These are phyloP conservation scores for Solanum dulcamara DNA, from an alignment of 257 asterid genomes.

Conservation along the genomic window DNA sequence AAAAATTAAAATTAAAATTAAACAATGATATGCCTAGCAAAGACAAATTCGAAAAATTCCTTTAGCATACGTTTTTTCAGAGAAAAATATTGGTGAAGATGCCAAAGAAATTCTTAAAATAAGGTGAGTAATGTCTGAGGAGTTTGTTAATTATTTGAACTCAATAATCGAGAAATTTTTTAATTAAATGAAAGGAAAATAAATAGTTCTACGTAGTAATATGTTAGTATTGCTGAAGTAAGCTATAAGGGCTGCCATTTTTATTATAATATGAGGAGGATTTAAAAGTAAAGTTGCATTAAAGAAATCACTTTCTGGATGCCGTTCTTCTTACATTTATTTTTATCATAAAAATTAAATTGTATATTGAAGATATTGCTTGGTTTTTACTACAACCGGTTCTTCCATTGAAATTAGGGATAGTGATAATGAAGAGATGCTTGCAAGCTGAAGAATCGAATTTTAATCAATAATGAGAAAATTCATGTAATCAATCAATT, in stretches of 20 bases:
- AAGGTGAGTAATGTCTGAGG: background rate
- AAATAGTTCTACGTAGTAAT: background rate
- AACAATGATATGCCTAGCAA: background rate
- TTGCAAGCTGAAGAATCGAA: too few species aligned
- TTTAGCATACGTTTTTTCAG: background rate
- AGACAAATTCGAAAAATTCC: background rate
- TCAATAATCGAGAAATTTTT: background rate
- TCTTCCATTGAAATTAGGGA: background rate
- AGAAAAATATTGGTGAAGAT: background rate
- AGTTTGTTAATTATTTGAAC: background rate
- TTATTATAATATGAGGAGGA: background rate
- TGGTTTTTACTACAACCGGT: background rate
- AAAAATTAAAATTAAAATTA: too few species aligned
- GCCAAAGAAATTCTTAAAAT: background rate
- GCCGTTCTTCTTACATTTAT: background rate
- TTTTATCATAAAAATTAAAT: background rate
- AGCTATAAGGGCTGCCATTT: background rate
- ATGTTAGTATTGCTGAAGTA: background rate
- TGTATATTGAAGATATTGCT: background rate
- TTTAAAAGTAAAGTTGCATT: background rate
- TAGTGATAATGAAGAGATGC: too few species aligned
- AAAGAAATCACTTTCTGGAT: background rate
- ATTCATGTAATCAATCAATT: too few species aligned
- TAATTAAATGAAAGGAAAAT: background rate
- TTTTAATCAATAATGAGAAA: too few species aligned